Base-by-base conservation (phyloP, 306 rosid species). In the Sicyos edulis region DNA sequence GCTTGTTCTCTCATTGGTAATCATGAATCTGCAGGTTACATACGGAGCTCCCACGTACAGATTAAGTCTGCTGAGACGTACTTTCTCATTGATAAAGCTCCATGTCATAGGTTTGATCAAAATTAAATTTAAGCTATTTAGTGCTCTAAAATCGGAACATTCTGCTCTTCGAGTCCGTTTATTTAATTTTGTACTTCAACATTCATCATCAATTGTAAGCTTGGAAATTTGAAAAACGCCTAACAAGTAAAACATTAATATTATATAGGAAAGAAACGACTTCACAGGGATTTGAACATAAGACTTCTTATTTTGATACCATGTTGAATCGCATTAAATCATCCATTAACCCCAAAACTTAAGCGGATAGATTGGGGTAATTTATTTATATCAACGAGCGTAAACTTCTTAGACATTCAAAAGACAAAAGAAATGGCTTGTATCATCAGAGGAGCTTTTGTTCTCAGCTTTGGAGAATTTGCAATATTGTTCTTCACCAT, bases 21-120 rank as follows among this genome's bases (percentile, higher is more conserved):
- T 32, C 37, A 32, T 32, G 37, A 32, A 32, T 32, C 37, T 32
- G 37, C 83, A 91, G 97, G 78, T 91, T 47, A 91, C 97, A 19
- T 91, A 91, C 60, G 97, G 97, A 70, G 92, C 92, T 78, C 96
- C 97, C 49, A 58, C 73, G 49, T 84, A 85, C 79, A 88, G 97
- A 55, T 71, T 88, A 22, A 87, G 78, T 40, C 70, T 91, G 77
- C 79, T 91, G 76, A 83, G 71, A 63, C 95, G 84, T 11, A 84
- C 92, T 44, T 74, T 84, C 84, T 77, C 70, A 0, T 88, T 90
- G 92, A 88, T 83, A 81, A 87, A 88, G 80, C 96, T 91, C 71
- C 97, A 91, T 84, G 96, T 91, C 78, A 88, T 88, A 87, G 97
- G 97, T 91, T 29, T 69, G 84, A 76, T 73, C 69, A 34, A 49